Conservation (phyloP, 1,139 yeast genomes). For the Saccharomyces hybrid region DNA sequence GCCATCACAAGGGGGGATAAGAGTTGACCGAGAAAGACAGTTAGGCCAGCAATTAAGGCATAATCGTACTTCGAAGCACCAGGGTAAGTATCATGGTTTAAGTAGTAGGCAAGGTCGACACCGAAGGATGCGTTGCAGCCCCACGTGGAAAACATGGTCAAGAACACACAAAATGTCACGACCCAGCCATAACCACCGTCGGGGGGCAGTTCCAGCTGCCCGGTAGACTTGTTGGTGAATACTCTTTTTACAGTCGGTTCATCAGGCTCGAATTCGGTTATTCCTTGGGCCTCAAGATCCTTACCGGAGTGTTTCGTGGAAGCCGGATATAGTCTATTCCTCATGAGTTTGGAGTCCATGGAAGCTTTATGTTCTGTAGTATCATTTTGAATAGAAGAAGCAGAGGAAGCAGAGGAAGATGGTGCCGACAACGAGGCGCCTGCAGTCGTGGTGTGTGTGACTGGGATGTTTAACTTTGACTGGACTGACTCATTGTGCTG, state of each 20-base stretch:
- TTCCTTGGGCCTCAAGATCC: slow-evolving; percentile 5
- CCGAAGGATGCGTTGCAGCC: slow-evolving; percentile 68
- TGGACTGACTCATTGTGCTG: slow-evolving; percentile 11
- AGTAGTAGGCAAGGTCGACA: slow-evolving; percentile 53
- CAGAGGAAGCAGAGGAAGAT: background rate
- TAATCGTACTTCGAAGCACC: slow-evolving; percentile 54
- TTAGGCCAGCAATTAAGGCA: slow-evolving; percentile 64
- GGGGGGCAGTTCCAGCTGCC: slow-evolving; percentile 40
- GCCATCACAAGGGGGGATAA: slow-evolving; percentile 47
- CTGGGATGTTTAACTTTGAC: slow-evolving; percentile 6
- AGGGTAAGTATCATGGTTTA: slow-evolving; percentile 41
- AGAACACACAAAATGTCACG: slow-evolving; percentile 46
- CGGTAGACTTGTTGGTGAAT: slow-evolving; percentile 31
- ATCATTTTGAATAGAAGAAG: background rate
- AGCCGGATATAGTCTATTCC: background rate
- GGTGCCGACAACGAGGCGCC: background rate
- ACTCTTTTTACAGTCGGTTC: slow-evolving; percentile 26
- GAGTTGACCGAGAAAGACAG: slow-evolving; percentile 49
- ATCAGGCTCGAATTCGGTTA: background rate
- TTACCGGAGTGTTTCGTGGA: slow-evolving; percentile 10
- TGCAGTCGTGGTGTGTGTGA: background rate
- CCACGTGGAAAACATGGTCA: slow-evolving; percentile 58
- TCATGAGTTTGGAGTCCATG: slow-evolving; percentile 1
- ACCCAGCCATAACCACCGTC: slow-evolving; percentile 74
- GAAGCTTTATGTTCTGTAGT: background rate